These are phyloP conservation scores for Camelina sativa DNA, from an alignment of 345 rosid genomes.

Conservation along the genomic window DNA sequence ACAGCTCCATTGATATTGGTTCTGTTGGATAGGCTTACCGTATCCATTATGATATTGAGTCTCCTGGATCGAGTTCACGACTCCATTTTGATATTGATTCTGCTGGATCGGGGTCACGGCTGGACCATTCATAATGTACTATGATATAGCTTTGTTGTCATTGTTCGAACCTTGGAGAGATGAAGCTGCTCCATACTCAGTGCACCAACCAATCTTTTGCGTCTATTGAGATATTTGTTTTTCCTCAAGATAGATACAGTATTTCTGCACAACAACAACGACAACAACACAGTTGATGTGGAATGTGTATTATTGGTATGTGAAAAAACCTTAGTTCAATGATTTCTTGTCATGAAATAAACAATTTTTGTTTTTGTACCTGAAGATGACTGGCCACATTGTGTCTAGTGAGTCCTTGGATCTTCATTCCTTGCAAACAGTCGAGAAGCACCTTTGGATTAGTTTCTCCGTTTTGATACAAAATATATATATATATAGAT, in stretches of 20 bases:
- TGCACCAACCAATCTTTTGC: neutral
- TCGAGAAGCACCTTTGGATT: slow-evolving; percentile 12
- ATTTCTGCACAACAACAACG: slow-evolving; percentile 17
- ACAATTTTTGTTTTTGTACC: slow-evolving; percentile 7
- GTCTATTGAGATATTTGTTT: neutral
- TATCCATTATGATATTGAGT: neutral
- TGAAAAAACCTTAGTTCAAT: neutral
- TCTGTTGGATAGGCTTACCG: too few species aligned
- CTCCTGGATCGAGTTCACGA: neutral
- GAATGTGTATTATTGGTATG: neutral
- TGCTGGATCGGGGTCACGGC: neutral
- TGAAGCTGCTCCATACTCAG: neutral
- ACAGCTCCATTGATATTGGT: too few species aligned
- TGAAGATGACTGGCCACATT: slow-evolving; percentile 40
- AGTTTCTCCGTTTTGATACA: slow-evolving; percentile 25
- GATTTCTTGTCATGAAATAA: neutral
- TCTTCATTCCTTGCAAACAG: slow-evolving; percentile 7
- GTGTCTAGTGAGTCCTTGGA: slow-evolving; percentile 30
- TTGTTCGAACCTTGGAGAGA: neutral
- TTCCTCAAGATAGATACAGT: slow-evolving; percentile 5
- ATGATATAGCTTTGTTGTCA: neutral
- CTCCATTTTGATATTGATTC: neutral
- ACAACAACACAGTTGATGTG: neutral
- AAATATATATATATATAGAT: neutral
- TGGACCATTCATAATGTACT: neutral